Evolutionary conservation across 441 rosid genomes (phyloP).

Genomic region (Pelargonium cotyledonis): DNA sequence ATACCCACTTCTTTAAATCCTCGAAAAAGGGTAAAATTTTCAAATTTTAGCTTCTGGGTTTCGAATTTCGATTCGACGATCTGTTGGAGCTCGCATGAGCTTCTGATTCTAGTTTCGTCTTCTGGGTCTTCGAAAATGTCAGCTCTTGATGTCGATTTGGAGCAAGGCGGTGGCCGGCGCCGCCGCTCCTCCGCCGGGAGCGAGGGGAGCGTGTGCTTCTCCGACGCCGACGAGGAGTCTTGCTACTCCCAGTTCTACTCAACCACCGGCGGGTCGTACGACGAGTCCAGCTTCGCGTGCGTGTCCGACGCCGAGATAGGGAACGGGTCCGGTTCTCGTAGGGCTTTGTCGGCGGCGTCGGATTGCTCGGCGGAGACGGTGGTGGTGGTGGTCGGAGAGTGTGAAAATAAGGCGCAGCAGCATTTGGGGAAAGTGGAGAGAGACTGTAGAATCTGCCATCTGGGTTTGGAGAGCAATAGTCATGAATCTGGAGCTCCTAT

Average conservation of each 20-base stretch:
- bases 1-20: conserved; percentile 28
- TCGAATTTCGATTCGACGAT: too few species aligned
- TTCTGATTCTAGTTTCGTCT: background rate
- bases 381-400: conserved; percentile 23
- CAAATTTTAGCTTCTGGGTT: background rate
- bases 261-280: conserved; percentile 22
- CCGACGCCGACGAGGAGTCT: conserved; percentile 81
- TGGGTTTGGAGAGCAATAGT: conserved; percentile 70
- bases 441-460: conserved; percentile 88
- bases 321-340: conserved; percentile 39
- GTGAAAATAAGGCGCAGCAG: too few species aligned
- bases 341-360: conserved; percentile 40
- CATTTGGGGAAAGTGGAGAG: conserved; percentile 29
- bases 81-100: background rate
- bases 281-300: too few species aligned
- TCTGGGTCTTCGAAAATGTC: conserved; percentile 26
- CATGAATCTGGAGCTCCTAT: conserved; percentile 64
- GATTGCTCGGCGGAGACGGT: conserved; percentile 37
- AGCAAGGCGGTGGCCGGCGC: conserved; percentile 40
- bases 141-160: conserved; percentile 46
- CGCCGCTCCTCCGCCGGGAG: conserved; percentile 26
- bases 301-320: conserved; percentile 31
- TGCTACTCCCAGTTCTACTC: conserved; percentile 81
- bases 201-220: conserved; percentile 50
- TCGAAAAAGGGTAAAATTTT: conserved; percentile 1